phyloP scores from a whole-genome alignment of 2,329 filamentous ascomycete genomes.

The Nemania sp. region DNA sequence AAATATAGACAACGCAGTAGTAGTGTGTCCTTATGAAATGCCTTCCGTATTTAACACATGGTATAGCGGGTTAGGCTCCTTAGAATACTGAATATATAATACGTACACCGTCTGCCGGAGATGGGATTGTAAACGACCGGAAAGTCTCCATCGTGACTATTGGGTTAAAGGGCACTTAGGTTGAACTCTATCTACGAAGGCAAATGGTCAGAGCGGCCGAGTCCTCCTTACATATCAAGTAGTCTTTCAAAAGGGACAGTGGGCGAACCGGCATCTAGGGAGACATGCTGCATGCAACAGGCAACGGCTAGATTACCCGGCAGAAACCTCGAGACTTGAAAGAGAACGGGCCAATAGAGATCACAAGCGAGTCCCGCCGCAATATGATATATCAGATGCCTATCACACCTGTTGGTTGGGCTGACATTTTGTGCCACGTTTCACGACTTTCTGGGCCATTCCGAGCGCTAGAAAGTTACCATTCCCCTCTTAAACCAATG shows the following conservation, averaged over 20 bases:
- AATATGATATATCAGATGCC: background rate
- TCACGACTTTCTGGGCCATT: background rate
- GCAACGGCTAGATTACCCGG: constrained; percentile 2
- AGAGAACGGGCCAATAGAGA: background rate
- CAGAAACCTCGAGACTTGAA: background rate
- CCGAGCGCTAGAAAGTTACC: background rate
- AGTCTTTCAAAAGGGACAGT: background rate
- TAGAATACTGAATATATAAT: too few species aligned
- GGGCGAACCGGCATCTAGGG: background rate
- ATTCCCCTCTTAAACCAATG: too few species aligned
- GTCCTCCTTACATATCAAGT: background rate
- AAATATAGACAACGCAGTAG: background rate
- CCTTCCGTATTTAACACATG: too few species aligned
- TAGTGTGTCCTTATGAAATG: background rate
- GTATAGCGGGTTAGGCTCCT: too few species aligned
- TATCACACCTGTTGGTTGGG: background rate
- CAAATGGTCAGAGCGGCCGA: background rate
- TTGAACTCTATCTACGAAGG: background rate
- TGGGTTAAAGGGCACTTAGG: background rate
- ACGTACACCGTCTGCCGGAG: too few species aligned
- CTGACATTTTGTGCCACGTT: background rate
- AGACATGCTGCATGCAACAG: background rate
- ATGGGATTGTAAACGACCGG: background rate
- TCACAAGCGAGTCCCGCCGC: background rate
- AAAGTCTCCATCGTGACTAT: background rate